A percentile compares a stretch with the other conserved stretches of the same genome.
These are phyloP conservation scores for Dacryopinax spathularia DNA, from an alignment of 768 basidiomycete genomes.

Conservation along the genomic window DNA sequence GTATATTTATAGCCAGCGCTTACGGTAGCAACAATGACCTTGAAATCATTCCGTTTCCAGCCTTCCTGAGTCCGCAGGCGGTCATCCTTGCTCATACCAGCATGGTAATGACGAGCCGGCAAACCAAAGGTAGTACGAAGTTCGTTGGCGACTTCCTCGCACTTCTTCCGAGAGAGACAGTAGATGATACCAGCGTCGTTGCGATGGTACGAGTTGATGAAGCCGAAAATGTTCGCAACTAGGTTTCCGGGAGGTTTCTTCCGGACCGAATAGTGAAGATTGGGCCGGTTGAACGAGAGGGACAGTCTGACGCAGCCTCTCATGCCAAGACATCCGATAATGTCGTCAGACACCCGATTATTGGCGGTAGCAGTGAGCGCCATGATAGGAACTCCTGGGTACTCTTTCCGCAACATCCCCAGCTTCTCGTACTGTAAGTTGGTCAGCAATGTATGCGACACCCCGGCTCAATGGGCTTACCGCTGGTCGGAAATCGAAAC, in stretches of 20 bases:
- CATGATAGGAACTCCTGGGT: slow-evolving; percentile 77
- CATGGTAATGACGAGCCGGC: slow-evolving; percentile 72
- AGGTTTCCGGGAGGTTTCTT: slow-evolving; percentile 34
- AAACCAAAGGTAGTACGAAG: slow-evolving; percentile 46
- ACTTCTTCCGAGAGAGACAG: slow-evolving; percentile 51
- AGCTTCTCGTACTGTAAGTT: slow-evolving; percentile 49
- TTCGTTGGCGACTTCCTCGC: slow-evolving; percentile 64
- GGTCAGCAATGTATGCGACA: background rate
- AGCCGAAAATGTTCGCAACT: slow-evolving; percentile 46
- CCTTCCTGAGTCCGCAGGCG: slow-evolving; percentile 46
- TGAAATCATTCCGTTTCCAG: slow-evolving; percentile 59
- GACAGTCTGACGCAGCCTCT: slow-evolving; percentile 42
- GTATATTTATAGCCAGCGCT: slow-evolving; percentile 14
- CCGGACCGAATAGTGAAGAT: slow-evolving; percentile 61
- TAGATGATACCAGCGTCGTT: slow-evolving; percentile 73
- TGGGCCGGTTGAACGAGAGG: slow-evolving; percentile 89
- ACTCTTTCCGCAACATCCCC: slow-evolving; percentile 52
- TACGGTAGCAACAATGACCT: slow-evolving; percentile 89
- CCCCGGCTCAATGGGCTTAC: slow-evolving; percentile 29
- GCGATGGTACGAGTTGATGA: slow-evolving; percentile 45
- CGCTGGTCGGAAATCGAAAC: slow-evolving; percentile 78
- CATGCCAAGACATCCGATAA: slow-evolving; percentile 56
- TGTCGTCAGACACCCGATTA: slow-evolving; percentile 58
- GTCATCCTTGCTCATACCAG: slow-evolving; percentile 49
- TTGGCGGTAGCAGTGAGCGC: slow-evolving; percentile 94